Conservation (phyloP, 2,329 filamentous ascomycete species). For the Westerdykella ornata region DNA sequence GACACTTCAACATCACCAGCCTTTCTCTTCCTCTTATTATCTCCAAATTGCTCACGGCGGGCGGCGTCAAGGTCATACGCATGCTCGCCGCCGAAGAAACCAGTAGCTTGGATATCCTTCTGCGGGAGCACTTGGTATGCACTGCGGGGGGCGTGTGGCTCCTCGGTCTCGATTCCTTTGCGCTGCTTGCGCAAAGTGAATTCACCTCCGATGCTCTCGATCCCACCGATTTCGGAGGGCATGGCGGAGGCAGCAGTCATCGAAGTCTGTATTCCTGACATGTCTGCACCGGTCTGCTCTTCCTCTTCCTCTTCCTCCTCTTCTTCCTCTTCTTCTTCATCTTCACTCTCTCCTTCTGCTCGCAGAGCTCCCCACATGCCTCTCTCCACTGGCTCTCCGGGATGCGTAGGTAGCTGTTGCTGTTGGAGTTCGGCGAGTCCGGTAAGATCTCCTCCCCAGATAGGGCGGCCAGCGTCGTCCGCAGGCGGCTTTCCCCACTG, state of each 20-base stretch:
- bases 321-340: constrained; percentile 53
- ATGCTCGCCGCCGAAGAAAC: constrained; percentile 94
- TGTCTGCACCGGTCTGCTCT: constrained; percentile 52
- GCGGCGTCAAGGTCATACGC: constrained; percentile 75
- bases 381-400: constrained; percentile 75
- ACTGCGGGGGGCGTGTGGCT: constrained; percentile 61
- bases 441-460: constrained; percentile 93
- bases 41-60: constrained; percentile 59
- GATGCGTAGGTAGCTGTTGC: constrained; percentile 47
- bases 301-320: constrained; percentile 57
- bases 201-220: constrained; percentile 73
- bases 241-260: constrained; percentile 70
- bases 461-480: constrained; percentile 82
- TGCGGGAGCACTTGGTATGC: constrained; percentile 90
- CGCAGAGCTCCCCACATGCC: constrained; percentile 90
- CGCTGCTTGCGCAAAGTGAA: constrained; percentile 86
- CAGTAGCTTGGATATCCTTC: constrained; percentile 73
- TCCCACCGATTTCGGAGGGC: constrained; percentile 69
- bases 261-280: constrained; percentile 62
- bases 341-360: constrained; percentile 65
- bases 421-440: constrained; percentile 63
- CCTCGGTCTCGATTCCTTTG: constrained; percentile 77
- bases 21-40: constrained; percentile 73
- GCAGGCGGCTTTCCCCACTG: constrained; percentile 95
- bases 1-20: constrained; percentile 91